phyloP scores from a whole-genome alignment of 2,329 filamentous ascomycete species.

The Aspergillus sp. region DNA sequence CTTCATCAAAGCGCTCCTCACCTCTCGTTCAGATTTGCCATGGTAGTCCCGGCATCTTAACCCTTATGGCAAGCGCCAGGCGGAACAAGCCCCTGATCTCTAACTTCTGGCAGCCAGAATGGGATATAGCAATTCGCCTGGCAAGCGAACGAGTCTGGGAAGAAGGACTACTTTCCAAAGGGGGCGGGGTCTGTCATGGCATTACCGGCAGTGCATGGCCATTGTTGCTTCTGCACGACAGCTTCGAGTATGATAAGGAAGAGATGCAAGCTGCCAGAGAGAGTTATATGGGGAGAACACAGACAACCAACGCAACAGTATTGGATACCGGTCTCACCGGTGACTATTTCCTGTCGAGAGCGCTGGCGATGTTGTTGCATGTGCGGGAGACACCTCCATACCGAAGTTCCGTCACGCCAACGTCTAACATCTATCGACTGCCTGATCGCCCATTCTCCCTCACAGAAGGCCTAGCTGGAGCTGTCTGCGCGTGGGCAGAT shows the following conservation, averaged over 20 bases:
- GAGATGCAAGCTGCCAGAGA: conserved; percentile 24
- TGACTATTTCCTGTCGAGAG: conserved; percentile 43
- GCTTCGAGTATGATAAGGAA: conserved; percentile 36
- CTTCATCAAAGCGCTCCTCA: conserved; percentile 20
- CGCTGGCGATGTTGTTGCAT: conserved; percentile 41
- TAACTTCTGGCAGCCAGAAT: conserved; percentile 40
- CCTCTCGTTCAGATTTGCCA: conserved; percentile 47
- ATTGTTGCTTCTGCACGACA: conserved; percentile 39
- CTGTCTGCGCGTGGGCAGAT: conserved; percentile 46
- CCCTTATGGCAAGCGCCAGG: conserved; percentile 38
- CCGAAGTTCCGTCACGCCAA: conserved; percentile 19
- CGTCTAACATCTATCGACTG: conserved; percentile 38
- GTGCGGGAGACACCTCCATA: conserved; percentile 42
- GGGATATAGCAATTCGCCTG: conserved; percentile 39
- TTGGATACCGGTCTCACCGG: conserved; percentile 25
- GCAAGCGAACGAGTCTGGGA: conserved; percentile 43
- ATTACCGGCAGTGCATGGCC: conserved; percentile 47
- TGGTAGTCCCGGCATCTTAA: conserved; percentile 41
- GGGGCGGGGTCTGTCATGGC: conserved; percentile 45
- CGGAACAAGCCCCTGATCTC: conserved; percentile 29
- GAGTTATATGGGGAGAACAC: conserved; percentile 24
- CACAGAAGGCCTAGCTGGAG: conserved; percentile 45
- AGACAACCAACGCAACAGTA: neutral
- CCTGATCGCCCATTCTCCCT: conserved; percentile 44
- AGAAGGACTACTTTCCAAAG: conserved; percentile 46